These are phyloP conservation scores for Solanum hybrid DNA, from an alignment of 305 asterid species.

Conservation along the genomic window DNA sequence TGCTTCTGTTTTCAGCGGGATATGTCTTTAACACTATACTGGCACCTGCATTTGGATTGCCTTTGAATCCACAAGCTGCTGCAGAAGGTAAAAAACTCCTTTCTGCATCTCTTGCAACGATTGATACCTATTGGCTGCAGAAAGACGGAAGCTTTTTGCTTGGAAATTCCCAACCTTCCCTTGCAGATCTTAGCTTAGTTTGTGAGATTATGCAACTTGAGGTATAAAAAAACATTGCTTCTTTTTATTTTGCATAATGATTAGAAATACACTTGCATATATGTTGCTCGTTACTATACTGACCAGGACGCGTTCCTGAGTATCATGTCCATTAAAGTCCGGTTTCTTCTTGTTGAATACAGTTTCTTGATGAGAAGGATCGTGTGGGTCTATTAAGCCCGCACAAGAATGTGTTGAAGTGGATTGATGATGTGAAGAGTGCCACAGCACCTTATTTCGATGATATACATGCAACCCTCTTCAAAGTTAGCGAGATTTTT, in stretches of 20 bases:
- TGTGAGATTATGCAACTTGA: conserved; percentile 77
- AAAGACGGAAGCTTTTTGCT: conserved; percentile 50
- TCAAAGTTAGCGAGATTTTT: conserved; percentile 30
- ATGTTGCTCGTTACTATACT: not conserved
- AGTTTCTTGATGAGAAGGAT: conserved; percentile 53
- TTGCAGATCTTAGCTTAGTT: conserved; percentile 69
- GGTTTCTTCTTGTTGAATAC: not conserved
- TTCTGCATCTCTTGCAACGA: conserved; percentile 40
- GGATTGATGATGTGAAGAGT: conserved; percentile 49
- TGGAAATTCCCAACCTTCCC: conserved; percentile 64
- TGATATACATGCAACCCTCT: conserved; percentile 42
- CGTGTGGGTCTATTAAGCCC: conserved; percentile 43
- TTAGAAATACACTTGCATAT: not conserved
- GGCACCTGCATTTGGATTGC: conserved; percentile 38
- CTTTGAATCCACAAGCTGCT: conserved; percentile 48
- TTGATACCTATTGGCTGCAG: conserved; percentile 64
- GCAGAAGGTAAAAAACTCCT: conserved; percentile 55
- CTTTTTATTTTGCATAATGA: not conserved
- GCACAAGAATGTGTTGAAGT: conserved; percentile 40
- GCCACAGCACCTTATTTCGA: conserved; percentile 52
- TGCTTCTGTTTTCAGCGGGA: conserved; percentile 28
- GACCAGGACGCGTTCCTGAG: not conserved
- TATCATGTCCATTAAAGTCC: not conserved
- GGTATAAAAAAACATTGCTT: conserved; percentile 30
- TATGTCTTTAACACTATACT: conserved; percentile 26